These are phyloP conservation scores for Apiotrichum montevideense DNA, from an alignment of 1,284 basidiomycete genomes.

Conservation along the genomic window DNA sequence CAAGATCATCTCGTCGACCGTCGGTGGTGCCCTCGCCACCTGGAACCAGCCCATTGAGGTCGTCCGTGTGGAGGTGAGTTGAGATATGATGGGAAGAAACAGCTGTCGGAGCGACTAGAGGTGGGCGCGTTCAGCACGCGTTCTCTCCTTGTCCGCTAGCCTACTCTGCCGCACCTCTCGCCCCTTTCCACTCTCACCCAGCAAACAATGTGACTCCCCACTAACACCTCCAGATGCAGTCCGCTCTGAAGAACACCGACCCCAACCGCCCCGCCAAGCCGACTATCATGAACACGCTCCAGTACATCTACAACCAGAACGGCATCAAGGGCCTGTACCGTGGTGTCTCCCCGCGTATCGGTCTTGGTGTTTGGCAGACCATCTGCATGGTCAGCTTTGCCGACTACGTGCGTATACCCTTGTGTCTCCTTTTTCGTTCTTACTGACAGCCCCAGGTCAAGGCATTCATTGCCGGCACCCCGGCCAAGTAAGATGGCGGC, in stretches of 20 bases:
- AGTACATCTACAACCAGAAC: conserved; percentile 92
- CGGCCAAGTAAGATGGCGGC: no score
- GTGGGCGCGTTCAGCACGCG: background rate
- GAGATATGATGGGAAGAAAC: background rate
- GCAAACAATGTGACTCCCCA: conserved; percentile 31
- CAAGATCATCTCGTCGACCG: conserved; percentile 81
- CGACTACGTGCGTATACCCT: conserved; percentile 62
- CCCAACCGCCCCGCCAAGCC: conserved; percentile 77
- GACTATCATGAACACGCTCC: conserved; percentile 83
- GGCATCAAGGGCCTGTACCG: conserved; percentile 96
- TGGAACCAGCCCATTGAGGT: conserved; percentile 99
- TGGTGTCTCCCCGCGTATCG: conserved; percentile 94
- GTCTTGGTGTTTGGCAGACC: conserved; percentile 57
- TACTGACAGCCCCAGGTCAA: background rate
- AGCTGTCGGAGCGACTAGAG: no score
- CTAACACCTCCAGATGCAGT: conserved; percentile 70
- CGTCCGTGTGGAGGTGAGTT: conserved; percentile 44
- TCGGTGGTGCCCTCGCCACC: conserved; percentile 90
- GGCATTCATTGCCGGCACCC: no score
- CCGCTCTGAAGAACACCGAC: conserved; percentile 76
- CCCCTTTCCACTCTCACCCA: no score
- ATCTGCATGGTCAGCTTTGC: conserved; percentile 97
- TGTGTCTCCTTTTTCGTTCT: background rate
- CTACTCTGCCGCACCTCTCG: no score
- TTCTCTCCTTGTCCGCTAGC: background rate